Evolutionary conservation across 805 yeast genomes (phyloP).

Genomic region (Teunomyces stri): DNA sequence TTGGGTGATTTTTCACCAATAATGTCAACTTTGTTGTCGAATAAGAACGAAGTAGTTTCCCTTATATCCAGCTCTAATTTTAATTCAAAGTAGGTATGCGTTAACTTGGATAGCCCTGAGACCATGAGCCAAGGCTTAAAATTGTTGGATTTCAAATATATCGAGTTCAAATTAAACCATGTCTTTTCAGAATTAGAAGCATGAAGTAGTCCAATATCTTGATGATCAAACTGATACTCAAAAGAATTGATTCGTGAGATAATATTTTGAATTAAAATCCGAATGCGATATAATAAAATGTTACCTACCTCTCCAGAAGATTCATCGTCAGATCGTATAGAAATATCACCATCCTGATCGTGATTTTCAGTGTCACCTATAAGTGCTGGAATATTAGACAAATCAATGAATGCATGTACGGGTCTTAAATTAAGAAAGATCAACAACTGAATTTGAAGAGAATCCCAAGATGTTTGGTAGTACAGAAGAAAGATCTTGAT

Average conservation of each 20-base stretch:
- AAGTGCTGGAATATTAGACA: slow-evolving; percentile 22
- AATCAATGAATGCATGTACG: slow-evolving; percentile 34
- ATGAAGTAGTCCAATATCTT: slow-evolving; percentile 12
- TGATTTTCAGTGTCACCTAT: slow-evolving; percentile 18
- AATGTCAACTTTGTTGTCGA: background rate
- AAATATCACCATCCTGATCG: slow-evolving; percentile 9
- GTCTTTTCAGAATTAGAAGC: background rate
- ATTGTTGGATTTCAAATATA: slow-evolving; percentile 18
- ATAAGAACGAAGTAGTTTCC: background rate
- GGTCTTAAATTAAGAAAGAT: slow-evolving; percentile 45
- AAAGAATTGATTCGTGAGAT: slow-evolving; percentile 13
- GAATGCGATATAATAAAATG: slow-evolving; percentile 17
- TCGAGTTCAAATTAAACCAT: slow-evolving; percentile 27
- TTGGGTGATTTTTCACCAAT: background rate
- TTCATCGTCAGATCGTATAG: slow-evolving; percentile 6
- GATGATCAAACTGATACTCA: slow-evolving; percentile 10
- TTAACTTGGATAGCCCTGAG: slow-evolving; percentile 31
- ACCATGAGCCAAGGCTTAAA: slow-evolving; percentile 41
- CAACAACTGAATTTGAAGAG: slow-evolving; percentile 42
- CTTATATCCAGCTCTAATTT: slow-evolving; percentile 9
- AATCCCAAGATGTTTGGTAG: slow-evolving; percentile 40
- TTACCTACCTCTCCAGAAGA: slow-evolving; percentile 5
- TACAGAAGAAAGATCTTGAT: slow-evolving; percentile 32
- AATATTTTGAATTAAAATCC: slow-evolving; percentile 22
- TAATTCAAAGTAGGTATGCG: slow-evolving; percentile 28